Percentiles rank a stretch among this genome's conserved stretches.
Conservation (phyloP, 2,329 filamentous ascomycete species). For the Botryotinia calthae region DNA sequence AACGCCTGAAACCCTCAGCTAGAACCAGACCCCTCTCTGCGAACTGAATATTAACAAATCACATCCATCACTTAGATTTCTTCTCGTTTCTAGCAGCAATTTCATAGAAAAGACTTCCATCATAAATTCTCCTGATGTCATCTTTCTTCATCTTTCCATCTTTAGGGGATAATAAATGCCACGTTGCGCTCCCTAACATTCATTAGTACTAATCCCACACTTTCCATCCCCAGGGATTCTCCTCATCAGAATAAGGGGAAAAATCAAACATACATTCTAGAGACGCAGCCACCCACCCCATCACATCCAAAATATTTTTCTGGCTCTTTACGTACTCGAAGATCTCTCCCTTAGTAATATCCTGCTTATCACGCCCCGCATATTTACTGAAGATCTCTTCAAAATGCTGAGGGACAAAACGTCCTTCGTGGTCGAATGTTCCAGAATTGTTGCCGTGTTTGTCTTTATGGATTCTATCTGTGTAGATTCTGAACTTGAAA, state of each 20-base stretch:
- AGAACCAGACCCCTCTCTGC: background rate
- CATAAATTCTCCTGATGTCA: constrained; percentile 52
- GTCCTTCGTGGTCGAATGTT: constrained; percentile 48
- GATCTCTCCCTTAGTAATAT: constrained; percentile 42
- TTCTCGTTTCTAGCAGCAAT: constrained; percentile 38
- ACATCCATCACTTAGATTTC: background rate
- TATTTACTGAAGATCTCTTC: constrained; percentile 52
- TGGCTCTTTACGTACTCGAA: constrained; percentile 43
- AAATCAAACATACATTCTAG: constrained; percentile 39
- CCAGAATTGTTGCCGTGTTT: constrained; percentile 49
- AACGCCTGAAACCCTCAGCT: background rate
- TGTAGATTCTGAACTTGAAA: constrained; percentile 42
- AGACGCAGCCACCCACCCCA: constrained; percentile 40
- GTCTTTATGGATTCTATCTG: constrained; percentile 37
- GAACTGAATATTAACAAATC: too few species aligned
- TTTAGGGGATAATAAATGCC: constrained; percentile 53
- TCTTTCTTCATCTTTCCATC: constrained; percentile 58
- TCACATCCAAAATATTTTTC: constrained; percentile 44
- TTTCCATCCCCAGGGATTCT: background rate
- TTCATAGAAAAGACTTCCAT: constrained; percentile 51
- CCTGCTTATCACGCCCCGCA: constrained; percentile 40
- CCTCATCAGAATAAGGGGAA: background rate
- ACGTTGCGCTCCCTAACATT: constrained; percentile 47
- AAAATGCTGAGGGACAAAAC: constrained; percentile 50
- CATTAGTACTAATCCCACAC: background rate